Evolutionary conservation across 1,139 yeast species (phyloP), one percentile per base, ranked within the genome.

Genomic region (Kodamaea plutei): DNA sequence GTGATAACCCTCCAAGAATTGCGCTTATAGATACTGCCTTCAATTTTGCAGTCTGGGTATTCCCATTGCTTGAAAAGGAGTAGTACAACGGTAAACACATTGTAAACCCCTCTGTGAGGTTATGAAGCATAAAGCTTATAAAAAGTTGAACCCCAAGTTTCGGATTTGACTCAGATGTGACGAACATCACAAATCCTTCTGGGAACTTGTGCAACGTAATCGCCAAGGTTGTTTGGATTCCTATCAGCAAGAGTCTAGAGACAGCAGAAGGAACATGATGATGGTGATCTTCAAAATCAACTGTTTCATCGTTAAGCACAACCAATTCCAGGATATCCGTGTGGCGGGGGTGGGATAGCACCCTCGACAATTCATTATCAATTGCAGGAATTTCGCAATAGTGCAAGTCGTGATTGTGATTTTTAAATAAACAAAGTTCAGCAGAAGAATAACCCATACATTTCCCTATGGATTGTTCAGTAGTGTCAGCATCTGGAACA

Each of bases 61-160:
- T 15, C 1, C 45, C 25, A 4, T 49, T 40, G 4, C 43, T 44
- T 6, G 59, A 43, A 46, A 67, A 64, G 12, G 93, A 87, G 34
- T 88, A 73, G 50, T 80, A 91, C 25, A 91, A 63, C 0, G 98
- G 98, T 35, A 89, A 66, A 12, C 95, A 87, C 84, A 91, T 88
- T 15, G 93, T 78, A 52, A 91, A 88, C 0, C 98, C 98, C 56
- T 91, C 98, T n/a, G 89, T 82, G 44, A 87, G 79, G 56, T 91
- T 91, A 59, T 91, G 98, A 18, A 89, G 75, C 13, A 89, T 76
- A 45, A 91, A 68, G 34, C 96, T 87, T 15, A 88, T 53, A 48
- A 91, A 89, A 8, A 91, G 85, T 11, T 85, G 73, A 20, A 87
- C 50, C 0, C 97, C 97, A 18, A 88, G 59, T 29, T 70, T 60